Percentiles rank a stretch among this genome's conserved stretches.
phyloP scores from a whole-genome alignment of 306 rosid genomes.

The Pyrus communis region DNA sequence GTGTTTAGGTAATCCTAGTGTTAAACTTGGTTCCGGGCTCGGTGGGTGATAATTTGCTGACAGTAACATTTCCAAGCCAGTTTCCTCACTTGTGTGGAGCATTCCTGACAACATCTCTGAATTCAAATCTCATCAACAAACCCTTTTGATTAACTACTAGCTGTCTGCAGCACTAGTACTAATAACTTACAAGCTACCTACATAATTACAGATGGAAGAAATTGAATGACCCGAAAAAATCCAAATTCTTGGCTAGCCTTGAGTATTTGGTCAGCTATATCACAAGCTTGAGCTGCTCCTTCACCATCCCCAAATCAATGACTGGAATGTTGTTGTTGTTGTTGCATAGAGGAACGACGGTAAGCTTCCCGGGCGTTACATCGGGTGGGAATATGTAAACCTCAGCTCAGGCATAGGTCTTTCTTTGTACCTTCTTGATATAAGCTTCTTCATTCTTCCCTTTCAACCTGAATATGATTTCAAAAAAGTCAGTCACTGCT shows the following conservation, averaged over 20 bases:
- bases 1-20: slow-evolving; percentile 28
- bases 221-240: slow-evolving; percentile 5
- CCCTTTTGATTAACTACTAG: too few species aligned
- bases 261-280: neutral
- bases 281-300: neutral
- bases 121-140: neutral
- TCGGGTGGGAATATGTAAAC: slow-evolving; percentile 7
- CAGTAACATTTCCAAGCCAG: neutral
- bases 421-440: neutral
- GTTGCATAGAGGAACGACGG: neutral
- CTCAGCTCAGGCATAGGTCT: neutral
- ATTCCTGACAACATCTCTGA: slow-evolving; percentile 12
- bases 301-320: neutral
- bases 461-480: neutral
- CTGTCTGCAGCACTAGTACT: neutral
- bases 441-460: neutral
- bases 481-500: neutral
- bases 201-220: neutral
- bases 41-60: slow-evolving; percentile 14
- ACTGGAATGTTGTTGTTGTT: neutral
- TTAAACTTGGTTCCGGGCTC: slow-evolving; percentile 24
- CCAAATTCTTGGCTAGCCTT: slow-evolving; percentile 11
- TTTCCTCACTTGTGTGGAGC: neutral
- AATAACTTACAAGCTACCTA: neutral
- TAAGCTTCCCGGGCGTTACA: neutral